These are phyloP conservation scores for Vaccinium vitisidaea DNA, from an alignment of 148 eudicot genomes.

Conservation along the genomic window DNA sequence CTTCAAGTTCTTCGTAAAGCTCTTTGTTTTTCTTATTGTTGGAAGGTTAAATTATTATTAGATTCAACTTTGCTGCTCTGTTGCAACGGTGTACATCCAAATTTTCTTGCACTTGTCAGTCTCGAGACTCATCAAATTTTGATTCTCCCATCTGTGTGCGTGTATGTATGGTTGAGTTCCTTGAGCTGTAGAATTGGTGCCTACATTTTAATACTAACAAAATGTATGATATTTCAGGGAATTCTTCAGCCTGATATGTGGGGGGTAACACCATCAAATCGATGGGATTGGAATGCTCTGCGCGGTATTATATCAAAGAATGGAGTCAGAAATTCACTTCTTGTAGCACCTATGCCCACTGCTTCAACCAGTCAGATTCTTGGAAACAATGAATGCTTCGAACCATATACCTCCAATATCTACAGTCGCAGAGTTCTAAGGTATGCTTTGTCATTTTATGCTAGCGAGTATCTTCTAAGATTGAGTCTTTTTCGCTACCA, in stretches of 20 bases:
- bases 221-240: conserved; percentile 48
- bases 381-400: conserved; percentile 95
- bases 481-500: background rate
- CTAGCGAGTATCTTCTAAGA: conserved; percentile 6
- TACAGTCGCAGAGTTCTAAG: conserved; percentile 90
- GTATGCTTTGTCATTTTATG: conserved; percentile 28
- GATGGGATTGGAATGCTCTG: conserved; percentile 82
- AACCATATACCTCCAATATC: conserved; percentile 93
- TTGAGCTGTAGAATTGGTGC: conserved; percentile 69
- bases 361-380: conserved; percentile 98
- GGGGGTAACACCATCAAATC: conserved; percentile 78
- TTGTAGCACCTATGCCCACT: conserved; percentile 97
- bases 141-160: background rate
- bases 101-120: background rate
- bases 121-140: background rate
- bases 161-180: background rate
- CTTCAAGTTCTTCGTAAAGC: background rate
- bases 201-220: conserved; percentile 13
- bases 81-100: background rate
- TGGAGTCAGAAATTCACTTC: conserved; percentile 88
- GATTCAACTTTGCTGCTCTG: background rate
- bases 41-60: background rate
- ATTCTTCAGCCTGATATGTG: conserved; percentile 95
- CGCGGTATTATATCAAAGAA: conserved; percentile 58
- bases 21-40: background rate